Percentiles rank a stretch among this genome's conserved stretches.
phyloP scores from a whole-genome alignment of 768 basidiomycete genomes.

The Lactifluus rugatus region DNA sequence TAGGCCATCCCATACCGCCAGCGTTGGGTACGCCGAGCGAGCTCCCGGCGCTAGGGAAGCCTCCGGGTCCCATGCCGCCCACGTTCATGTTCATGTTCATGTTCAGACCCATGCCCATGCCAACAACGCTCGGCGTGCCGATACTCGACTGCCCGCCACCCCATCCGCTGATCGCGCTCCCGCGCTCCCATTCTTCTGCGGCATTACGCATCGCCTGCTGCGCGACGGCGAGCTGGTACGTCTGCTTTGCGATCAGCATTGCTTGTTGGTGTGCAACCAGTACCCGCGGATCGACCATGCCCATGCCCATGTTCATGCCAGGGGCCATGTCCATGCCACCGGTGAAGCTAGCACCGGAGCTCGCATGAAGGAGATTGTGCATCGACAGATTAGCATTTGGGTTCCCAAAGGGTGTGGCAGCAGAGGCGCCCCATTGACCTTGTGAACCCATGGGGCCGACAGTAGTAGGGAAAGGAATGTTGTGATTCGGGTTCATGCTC shows the following conservation, averaged over 20 bases:
- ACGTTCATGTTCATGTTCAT: constrained; percentile 18
- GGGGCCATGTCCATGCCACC: neutral
- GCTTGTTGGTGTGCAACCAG: constrained; percentile 79
- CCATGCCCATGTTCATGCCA: constrained; percentile 10
- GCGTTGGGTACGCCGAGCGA: constrained; percentile 22
- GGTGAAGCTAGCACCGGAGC: neutral
- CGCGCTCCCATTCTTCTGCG: constrained; percentile 87
- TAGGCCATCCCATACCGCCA: constrained; percentile 35
- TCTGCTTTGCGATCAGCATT: constrained; percentile 78
- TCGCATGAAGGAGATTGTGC: constrained; percentile 42
- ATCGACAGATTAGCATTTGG: constrained; percentile 26
- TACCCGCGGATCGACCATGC: constrained; percentile 17
- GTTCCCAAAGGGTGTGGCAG: constrained; percentile 21
- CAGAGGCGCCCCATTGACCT: constrained; percentile 26
- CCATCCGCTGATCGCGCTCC: constrained; percentile 37
- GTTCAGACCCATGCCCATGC: constrained; percentile 29
- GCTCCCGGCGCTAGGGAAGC: neutral
- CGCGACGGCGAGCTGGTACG: constrained; percentile 83
- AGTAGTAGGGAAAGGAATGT: constrained; percentile 17
- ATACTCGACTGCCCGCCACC: constrained; percentile 24
- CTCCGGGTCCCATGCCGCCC: constrained; percentile 14
- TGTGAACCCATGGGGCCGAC: constrained; percentile 18
- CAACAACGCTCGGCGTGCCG: constrained; percentile 25
- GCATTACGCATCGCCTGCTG: constrained; percentile 85
- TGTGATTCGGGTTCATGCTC: constrained; percentile 8